Percentiles rank a stretch among this genome's conserved stretches.
These are phyloP conservation scores for Vairimorpha ceranae DNA, from an alignment of 371 early-diverging fungal species.

Conservation along the genomic window DNA sequence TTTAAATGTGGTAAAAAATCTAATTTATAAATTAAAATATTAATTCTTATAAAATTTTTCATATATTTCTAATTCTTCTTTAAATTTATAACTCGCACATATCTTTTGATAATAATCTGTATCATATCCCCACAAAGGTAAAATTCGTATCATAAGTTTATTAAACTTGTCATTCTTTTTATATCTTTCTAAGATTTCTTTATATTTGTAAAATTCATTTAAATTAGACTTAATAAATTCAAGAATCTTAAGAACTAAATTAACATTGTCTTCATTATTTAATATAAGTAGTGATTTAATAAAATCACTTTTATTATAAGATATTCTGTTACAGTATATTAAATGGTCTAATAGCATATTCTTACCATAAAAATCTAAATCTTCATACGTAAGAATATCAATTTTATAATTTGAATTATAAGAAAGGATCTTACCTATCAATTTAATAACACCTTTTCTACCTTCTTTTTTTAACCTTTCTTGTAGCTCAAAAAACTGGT, in stretches of 20 bases:
- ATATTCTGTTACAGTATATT: neutral
- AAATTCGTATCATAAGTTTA: slow-evolving; percentile 22
- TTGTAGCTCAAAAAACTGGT: neutral
- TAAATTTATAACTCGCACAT: neutral
- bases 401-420: neutral
- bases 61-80: neutral
- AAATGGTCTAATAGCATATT: neutral
- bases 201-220: neutral
- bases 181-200: slow-evolving; percentile 18
- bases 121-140: neutral
- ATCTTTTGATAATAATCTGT: neutral
- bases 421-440: neutral
- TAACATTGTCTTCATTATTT: neutral
- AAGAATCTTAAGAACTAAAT: neutral
- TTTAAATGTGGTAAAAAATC: too few species aligned
- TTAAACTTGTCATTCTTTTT: slow-evolving; percentile 2
- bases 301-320: neutral
- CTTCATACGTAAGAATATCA: neutral
- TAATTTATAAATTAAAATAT: too few species aligned
- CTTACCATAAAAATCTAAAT: slow-evolving; percentile 3
- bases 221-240: neutral
- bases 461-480: neutral
- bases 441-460: neutral
- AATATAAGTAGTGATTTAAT: neutral
- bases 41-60: slow-evolving; percentile 13